Evolutionary conservation across 495 filamentous ascomycete genomes (phyloP), one percentile per base, ranked within the genome.

Genomic region (Hamigera avellanea): DNA sequence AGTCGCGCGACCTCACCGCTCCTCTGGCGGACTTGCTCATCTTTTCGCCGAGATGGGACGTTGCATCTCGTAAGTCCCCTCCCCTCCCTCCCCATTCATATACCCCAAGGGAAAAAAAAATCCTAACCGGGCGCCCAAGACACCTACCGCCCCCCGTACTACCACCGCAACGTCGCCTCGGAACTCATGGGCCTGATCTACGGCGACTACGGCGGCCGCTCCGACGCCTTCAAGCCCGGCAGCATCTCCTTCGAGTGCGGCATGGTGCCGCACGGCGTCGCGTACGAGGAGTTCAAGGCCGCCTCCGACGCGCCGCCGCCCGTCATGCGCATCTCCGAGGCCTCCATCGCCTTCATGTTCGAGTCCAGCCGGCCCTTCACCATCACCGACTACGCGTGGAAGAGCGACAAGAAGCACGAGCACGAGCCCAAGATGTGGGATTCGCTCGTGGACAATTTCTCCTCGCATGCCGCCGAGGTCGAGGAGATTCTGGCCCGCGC

Each of bases 281-380:
- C 67, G 12, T 78, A 77, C 19, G 75, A 78, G 32, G 72, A 81
- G 56, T 80, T 76, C 39, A 76, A 77, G 25, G 70, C 69, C 2
- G 73, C 72, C 7, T 71, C 76, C 21, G 60, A 60, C 7, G 42
- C 43, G 14, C 28, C 42, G 3, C 64, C 62, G 2, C 66, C 66
- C 0, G 61, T 53, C 18, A 66, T 61, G 61, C 57, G 58, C 14
- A 72, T 72, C 42, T 67, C 61, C 6, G 40, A 66, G 39, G 67
- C 59, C 1, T 61, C 64, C 1, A 57, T 75, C 14, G 69, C 68
- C 5, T 66, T 69, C 43, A 87, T 88, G 70, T 73, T 76, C 39
- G 73, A 78, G 53, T 70, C 61, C 27, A 56, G 53, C 14, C 50
- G 66, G 8, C 60, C 62, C 1, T 72, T 70, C 43, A 70, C 66